These are phyloP conservation scores for Toxicodendron radicans DNA, from an alignment of 345 rosid genomes.

Conservation along the genomic window DNA sequence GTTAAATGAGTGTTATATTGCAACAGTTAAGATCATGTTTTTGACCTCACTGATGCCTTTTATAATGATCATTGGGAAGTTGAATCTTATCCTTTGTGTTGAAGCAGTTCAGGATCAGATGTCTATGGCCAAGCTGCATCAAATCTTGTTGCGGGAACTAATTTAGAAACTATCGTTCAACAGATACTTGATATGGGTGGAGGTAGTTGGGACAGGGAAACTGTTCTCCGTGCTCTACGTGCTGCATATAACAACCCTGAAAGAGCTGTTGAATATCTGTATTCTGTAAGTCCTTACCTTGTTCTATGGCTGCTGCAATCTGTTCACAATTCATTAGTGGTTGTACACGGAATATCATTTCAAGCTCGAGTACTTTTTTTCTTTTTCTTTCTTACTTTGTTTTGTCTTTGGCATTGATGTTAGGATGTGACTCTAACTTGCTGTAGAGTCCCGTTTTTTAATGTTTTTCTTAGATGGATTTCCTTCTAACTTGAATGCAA, in stretches of 20 bases:
- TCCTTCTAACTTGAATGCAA: not conserved
- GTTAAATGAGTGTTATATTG: slow-evolving; percentile 2
- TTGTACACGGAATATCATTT: not conserved
- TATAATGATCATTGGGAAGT: not conserved
- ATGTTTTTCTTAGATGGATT: not conserved
- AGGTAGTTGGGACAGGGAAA: slow-evolving; percentile 58
- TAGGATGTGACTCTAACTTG: not conserved
- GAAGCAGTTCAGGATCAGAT: slow-evolving; percentile 44
- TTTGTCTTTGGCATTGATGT: not conserved
- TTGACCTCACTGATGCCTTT: not conserved
- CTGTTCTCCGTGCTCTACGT: slow-evolving; percentile 58
- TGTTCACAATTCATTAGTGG: not conserved
- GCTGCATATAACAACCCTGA: slow-evolving; percentile 69
- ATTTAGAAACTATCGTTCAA: slow-evolving; percentile 51
- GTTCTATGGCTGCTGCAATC: not conserved
- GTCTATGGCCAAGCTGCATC: slow-evolving; percentile 67
- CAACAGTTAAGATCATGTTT: not conserved
- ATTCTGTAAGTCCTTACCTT: slow-evolving; percentile 39
- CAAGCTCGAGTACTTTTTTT: not conserved
- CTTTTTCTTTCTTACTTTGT: not conserved
- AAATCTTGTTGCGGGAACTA: slow-evolving; percentile 58
- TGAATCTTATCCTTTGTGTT: not conserved
- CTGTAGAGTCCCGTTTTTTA: not conserved
- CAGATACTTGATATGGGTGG: slow-evolving; percentile 69
- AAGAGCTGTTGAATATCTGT: slow-evolving; percentile 65